Percentiles rank a stretch among this genome's conserved stretches.
Evolutionary conservation across 352 stramenopile genomes (phyloP).

Genomic region (Vaucheria bursata): DNA sequence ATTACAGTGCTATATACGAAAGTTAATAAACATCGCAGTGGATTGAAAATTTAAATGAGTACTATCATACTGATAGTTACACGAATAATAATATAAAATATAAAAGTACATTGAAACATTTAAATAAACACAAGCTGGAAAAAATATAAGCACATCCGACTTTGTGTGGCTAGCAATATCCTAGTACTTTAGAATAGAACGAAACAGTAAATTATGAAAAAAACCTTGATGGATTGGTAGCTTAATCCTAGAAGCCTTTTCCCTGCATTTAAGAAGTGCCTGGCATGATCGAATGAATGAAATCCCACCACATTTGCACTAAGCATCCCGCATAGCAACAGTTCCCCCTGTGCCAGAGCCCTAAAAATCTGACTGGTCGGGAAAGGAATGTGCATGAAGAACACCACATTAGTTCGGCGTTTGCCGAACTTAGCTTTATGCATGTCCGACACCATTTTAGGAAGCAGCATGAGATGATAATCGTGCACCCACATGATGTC

Average conservation of each 20-base stretch:
- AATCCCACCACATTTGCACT: constrained; percentile 93
- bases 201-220: no score
- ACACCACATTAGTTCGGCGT: constrained; percentile 74
- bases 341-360: constrained; percentile 80
- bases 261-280: constrained; percentile 93
- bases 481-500: constrained; percentile 95
- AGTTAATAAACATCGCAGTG: no score
- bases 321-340: constrained; percentile 85
- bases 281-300: constrained; percentile 93
- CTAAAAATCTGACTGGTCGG: constrained; percentile 79
- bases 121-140: no score
- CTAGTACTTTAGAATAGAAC: no score
- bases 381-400: constrained; percentile 97
- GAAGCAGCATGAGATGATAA: constrained; percentile 90
- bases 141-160: no score
- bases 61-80: no score
- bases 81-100: no score
- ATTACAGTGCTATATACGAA: no score
- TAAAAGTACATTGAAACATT: no score
- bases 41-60: no score
- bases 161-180: no score
- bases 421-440: constrained; percentile 52
- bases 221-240: constrained; percentile 63
- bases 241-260: constrained; percentile 85
- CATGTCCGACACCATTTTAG: constrained; percentile 68